A percentile compares a stretch with the other conserved stretches of the same genome.
phyloP scores from a whole-genome alignment of 2,329 filamentous ascomycete genomes.

The Zasmidium citrigriseum region DNA sequence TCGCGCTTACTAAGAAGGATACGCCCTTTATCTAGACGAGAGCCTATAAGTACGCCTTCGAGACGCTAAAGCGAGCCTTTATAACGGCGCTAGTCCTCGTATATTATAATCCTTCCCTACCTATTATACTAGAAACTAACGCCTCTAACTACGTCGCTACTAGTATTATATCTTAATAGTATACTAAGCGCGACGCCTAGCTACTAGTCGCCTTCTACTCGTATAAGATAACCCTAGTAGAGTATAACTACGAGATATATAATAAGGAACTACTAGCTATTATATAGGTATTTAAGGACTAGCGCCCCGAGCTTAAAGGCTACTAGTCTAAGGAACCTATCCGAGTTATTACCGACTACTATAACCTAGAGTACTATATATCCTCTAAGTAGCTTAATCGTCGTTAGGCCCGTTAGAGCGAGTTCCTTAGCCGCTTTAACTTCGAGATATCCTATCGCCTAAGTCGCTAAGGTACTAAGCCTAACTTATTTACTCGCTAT shows the following conservation, averaged over 20 bases:
- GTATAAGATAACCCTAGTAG: conserved; percentile 14
- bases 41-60: background rate
- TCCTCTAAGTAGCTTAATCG: no score
- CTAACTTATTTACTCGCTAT: background rate
- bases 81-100: background rate
- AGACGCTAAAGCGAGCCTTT: conserved; percentile 1
- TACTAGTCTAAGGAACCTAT: background rate
- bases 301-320: conserved; percentile 25
- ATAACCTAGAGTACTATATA: no score
- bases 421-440: conserved; percentile 30
- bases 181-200: background rate
- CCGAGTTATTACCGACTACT: no score
- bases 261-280: conserved; percentile 35
- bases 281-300: conserved; percentile 30
- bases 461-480: background rate
- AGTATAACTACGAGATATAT: no score
- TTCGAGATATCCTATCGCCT: conserved; percentile 29
- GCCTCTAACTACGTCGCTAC: background rate
- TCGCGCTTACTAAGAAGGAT: background rate
- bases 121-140: conserved; percentile 2
- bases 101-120: background rate
- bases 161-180: background rate
- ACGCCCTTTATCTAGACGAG: background rate
- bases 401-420: no score
- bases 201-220: conserved; percentile 5